Percentiles rank a stretch among this genome's conserved stretches.
phyloP scores from a whole-genome alignment of 495 filamentous ascomycete species.

The Penicillium paradoxum region DNA sequence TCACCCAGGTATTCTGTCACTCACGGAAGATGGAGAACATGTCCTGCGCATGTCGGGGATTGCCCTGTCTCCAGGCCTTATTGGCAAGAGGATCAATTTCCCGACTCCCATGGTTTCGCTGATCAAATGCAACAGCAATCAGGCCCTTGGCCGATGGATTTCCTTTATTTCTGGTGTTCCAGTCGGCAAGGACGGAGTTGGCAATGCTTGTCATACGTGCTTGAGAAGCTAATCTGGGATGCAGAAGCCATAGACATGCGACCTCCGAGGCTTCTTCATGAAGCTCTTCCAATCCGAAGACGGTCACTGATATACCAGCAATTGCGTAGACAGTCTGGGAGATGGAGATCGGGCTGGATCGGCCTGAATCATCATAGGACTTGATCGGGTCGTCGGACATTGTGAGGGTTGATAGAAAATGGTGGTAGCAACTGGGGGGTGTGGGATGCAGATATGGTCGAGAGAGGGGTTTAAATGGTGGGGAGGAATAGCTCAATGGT shows the following conservation, averaged over 20 bases:
- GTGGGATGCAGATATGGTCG: not conserved
- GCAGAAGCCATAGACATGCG: conserved; percentile 81
- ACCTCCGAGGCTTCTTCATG: conserved; percentile 43
- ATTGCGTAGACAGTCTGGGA: conserved; percentile 61
- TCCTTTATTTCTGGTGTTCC: conserved; percentile 43
- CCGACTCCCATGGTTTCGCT: conserved; percentile 81
- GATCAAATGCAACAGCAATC: conserved; percentile 80
- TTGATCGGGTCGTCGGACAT: conserved; percentile 42
- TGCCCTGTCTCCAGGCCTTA: conserved; percentile 72
- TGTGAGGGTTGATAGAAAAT: not conserved
- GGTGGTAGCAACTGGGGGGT: too few species aligned
- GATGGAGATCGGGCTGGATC: conserved; percentile 37
- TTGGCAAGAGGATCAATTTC: conserved; percentile 56
- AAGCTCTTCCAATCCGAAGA: conserved; percentile 78
- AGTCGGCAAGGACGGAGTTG: conserved; percentile 49
- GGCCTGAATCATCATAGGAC: conserved; percentile 20
- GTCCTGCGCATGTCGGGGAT: conserved; percentile 77
- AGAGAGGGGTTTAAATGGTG: not conserved
- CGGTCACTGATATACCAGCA: conserved; percentile 67
- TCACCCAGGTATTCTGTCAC: conserved; percentile 10
- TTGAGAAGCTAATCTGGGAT: conserved; percentile 66
- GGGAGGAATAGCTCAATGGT: not conserved
- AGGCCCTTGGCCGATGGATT: conserved; percentile 44
- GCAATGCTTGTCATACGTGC: conserved; percentile 64
- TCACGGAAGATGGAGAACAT: conserved; percentile 68